These are phyloP conservation scores for Kwoniella pini DNA, from an alignment of 768 basidiomycete genomes.

Conservation along the genomic window DNA sequence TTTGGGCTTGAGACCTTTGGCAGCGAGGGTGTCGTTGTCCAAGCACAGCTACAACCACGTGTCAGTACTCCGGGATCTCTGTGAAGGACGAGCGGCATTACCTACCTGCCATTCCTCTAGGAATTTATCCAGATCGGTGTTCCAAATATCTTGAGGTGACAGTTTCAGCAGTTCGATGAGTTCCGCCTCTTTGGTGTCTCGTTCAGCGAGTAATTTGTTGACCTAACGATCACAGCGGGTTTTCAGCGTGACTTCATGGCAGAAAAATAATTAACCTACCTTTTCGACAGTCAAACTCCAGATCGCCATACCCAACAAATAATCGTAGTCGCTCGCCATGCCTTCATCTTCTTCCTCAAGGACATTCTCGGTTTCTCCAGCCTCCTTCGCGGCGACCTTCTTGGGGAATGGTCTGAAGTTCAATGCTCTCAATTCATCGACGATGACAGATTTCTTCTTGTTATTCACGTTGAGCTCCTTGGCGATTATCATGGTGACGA, in stretches of 20 bases:
- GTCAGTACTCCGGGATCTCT: background rate
- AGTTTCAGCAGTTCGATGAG: conserved; percentile 73
- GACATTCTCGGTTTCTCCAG: conserved; percentile 66
- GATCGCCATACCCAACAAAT: conserved; percentile 91
- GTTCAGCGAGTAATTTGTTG: conserved; percentile 76
- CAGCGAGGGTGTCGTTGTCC: conserved; percentile 58
- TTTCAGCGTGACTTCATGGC: background rate
- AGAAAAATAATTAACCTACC: conserved; percentile 59
- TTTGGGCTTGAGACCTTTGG: conserved; percentile 61
- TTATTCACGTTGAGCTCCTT: conserved; percentile 78
- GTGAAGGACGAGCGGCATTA: conserved; percentile 11
- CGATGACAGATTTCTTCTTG: conserved; percentile 83
- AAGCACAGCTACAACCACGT: conserved; percentile 35
- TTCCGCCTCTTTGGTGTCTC: conserved; percentile 78
- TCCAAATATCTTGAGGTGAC: conserved; percentile 83
- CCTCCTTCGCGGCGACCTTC: conserved; percentile 65
- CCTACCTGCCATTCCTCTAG: conserved; percentile 79
- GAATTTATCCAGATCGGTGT: conserved; percentile 81
- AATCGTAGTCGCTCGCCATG: conserved; percentile 74
- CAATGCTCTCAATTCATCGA: conserved; percentile 74
- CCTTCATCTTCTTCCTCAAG: conserved; percentile 61
- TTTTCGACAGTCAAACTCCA: conserved; percentile 92
- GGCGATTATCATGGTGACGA: conserved; percentile 92
- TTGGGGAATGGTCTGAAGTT: conserved; percentile 94
- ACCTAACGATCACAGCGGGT: too few relatives aligned